Evolutionary conservation across 2,329 filamentous ascomycete species (phyloP).

Genomic region (Aspergillus intermedius): DNA sequence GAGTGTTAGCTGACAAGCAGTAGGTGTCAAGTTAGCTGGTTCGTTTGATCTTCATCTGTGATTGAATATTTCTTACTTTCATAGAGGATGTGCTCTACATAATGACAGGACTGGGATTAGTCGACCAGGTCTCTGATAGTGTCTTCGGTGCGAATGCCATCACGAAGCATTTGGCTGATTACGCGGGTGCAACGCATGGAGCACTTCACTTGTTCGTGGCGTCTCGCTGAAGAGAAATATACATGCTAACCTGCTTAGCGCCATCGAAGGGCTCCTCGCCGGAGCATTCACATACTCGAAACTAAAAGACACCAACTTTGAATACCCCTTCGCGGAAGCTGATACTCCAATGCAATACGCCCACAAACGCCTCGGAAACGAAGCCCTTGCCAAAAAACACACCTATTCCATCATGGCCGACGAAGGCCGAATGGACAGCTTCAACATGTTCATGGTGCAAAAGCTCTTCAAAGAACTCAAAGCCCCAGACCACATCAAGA

Average conservation of each 20-base stretch:
- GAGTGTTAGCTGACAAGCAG: not conserved
- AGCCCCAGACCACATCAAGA: slow-evolving; percentile 24
- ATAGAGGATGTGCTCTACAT: slow-evolving; percentile 32
- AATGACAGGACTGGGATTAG: slow-evolving; percentile 30
- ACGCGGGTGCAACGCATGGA: slow-evolving; percentile 31
- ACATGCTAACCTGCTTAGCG: slow-evolving; percentile 13
- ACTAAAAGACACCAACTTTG: slow-evolving; percentile 26
- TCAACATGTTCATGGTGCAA: slow-evolving; percentile 35
- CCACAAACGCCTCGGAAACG: slow-evolving; percentile 25
- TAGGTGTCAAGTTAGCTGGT: not conserved
- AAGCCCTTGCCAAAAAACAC: slow-evolving; percentile 23
- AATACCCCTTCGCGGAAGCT: slow-evolving; percentile 29
- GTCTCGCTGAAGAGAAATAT: not conserved
- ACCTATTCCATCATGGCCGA: slow-evolving; percentile 32
- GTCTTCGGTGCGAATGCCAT: slow-evolving; percentile 27
- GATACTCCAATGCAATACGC: slow-evolving; percentile 31
- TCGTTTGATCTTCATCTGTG: not conserved
- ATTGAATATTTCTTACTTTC: not conserved
- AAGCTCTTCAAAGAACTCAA: slow-evolving; percentile 31
- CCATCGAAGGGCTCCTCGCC: slow-evolving; percentile 30
- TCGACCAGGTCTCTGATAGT: slow-evolving; percentile 27
- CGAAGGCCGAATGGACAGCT: slow-evolving; percentile 33
- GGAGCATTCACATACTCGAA: slow-evolving; percentile 32
- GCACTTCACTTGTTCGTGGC: slow-evolving; percentile 31
- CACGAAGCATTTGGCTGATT: slow-evolving; percentile 28